Percentiles rank a stretch among this genome's conserved stretches.
phyloP scores from a whole-genome alignment of 768 basidiomycete genomes.

The Auricularia sp. region DNA sequence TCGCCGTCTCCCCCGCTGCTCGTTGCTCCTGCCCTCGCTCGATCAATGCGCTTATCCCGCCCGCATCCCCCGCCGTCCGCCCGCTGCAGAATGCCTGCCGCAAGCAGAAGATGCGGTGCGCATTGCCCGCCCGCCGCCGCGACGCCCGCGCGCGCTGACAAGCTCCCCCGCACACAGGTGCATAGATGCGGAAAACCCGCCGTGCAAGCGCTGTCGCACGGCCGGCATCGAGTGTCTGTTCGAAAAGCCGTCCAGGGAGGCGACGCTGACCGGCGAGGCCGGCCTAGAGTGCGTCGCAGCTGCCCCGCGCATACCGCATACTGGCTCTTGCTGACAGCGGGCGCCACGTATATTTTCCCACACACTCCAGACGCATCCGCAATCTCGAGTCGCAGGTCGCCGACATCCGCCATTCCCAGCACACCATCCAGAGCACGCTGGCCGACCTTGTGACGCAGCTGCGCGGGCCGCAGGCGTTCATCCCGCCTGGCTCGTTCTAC shows the following conservation, averaged over 20 bases:
- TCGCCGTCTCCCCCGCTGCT: constrained; percentile 5
- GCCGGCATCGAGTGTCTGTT: constrained; percentile 88
- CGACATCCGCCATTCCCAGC: constrained; percentile 66
- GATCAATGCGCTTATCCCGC: neutral
- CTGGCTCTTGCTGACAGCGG: neutral
- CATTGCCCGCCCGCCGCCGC: constrained; percentile 19
- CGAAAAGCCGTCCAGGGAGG: constrained; percentile 85
- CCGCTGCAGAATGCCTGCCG: constrained; percentile 75
- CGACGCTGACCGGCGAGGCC: constrained; percentile 79
- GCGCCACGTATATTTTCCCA: neutral
- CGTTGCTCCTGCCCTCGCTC: neutral
- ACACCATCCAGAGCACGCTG: constrained; percentile 68
- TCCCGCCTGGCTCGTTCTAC: constrained; percentile 3
- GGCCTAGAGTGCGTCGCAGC: constrained; percentile 64
- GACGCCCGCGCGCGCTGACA: neutral
- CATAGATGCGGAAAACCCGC: constrained; percentile 82
- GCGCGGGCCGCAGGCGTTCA: constrained; percentile 35
- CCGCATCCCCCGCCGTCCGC: constrained; percentile 8
- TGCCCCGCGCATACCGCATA: neutral
- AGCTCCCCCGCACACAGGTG: neutral
- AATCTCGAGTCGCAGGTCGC: constrained; percentile 80
- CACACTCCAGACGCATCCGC: constrained; percentile 63
- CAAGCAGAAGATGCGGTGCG: constrained; percentile 96
- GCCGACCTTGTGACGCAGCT: constrained; percentile 72
- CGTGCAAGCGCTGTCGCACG: constrained; percentile 88